Conservation (phyloP, 148 eudicot genomes). For the Spergularia marina region DNA sequence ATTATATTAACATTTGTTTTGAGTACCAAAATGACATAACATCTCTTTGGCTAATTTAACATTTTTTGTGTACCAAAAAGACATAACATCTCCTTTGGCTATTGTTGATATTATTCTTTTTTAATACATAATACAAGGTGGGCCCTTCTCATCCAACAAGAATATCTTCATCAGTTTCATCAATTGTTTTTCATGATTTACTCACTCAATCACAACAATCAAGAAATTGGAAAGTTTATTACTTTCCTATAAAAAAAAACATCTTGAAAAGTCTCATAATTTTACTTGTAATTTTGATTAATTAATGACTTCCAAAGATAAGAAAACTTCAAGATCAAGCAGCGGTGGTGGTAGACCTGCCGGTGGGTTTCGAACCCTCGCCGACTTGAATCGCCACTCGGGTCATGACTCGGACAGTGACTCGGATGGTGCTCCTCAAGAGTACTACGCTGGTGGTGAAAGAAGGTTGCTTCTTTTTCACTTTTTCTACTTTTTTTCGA, state of each 20-base stretch:
- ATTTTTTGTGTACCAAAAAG: neutral
- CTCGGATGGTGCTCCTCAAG: conserved; percentile 74
- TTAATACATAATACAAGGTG: neutral
- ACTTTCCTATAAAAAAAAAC: too few relatives aligned
- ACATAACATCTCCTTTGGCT: neutral
- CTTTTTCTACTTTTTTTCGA: neutral
- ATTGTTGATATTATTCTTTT: neutral
- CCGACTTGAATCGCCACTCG: conserved; percentile 83
- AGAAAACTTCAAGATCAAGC: conserved; percentile 67
- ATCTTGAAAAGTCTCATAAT: too few relatives aligned
- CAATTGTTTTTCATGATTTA: neutral
- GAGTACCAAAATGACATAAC: neutral
- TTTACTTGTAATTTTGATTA: too few relatives aligned
- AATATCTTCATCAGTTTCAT: neutral
- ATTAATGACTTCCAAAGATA: conserved; percentile 72
- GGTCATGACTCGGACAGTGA: conserved; percentile 73
- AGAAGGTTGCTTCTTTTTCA: conserved; percentile 49
- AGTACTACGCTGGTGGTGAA: conserved; percentile 88
- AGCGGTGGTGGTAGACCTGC: conserved; percentile 43
- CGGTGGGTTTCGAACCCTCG: conserved; percentile 79
- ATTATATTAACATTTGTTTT: neutral
- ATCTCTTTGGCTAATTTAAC: neutral
- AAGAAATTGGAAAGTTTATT: neutral
- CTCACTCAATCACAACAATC: neutral
- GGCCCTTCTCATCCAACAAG: neutral